Base-by-base conservation (phyloP, 1,284 basidiomycete genomes). In the Ganoderma boninense region DNA sequence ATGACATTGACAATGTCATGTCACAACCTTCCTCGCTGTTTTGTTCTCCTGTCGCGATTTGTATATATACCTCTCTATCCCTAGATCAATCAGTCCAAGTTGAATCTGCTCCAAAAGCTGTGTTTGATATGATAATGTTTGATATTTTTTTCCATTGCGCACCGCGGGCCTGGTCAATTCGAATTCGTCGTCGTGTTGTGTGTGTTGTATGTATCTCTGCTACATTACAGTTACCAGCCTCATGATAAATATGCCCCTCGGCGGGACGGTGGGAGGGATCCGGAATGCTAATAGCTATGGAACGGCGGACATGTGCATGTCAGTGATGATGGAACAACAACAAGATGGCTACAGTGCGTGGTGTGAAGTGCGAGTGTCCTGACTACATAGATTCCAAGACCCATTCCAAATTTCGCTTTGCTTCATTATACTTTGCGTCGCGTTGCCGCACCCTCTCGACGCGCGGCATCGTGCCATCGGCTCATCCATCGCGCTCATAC, bases 171-270 rank as follows among this genome's bases (percentile, higher is more conserved):
- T n/a, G n/a, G n/a, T n/a, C n/a, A n/a, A n/a, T 32, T 32, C 62
- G 4, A 8, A 43, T 23, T 44, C 23, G 52, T 49, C 46, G 20
- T 23, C 38, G 38, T 38, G 38, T 11, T 42, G 40, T 5, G 40
- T 8, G 44, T 68, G 62, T 68, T 68, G 67, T 64, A 52, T 61
- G 67, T 61, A 52, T 61, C 56, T n/a, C 56, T 68, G 56, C 57
- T 68, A 68, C 62, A 64, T 56, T 64, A 68, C 67, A 64, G 43
- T 60, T 44, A 32, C 2, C n/a, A 32, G 29, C 4, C 29, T 32
- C 29, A 32, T 60, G 52, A 64, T 68, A 68, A 68, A 68, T 64
- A 68, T 60, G 67, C 40, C 64, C 18, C 35, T 56, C 52, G 62
- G 42, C 38, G 2, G 38, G 6, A 7, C 10, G n/a, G n/a, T 43